Base-by-base conservation (phyloP, 192 early-diverging fungal genomes). In the Coemansia guatemalensis region DNA sequence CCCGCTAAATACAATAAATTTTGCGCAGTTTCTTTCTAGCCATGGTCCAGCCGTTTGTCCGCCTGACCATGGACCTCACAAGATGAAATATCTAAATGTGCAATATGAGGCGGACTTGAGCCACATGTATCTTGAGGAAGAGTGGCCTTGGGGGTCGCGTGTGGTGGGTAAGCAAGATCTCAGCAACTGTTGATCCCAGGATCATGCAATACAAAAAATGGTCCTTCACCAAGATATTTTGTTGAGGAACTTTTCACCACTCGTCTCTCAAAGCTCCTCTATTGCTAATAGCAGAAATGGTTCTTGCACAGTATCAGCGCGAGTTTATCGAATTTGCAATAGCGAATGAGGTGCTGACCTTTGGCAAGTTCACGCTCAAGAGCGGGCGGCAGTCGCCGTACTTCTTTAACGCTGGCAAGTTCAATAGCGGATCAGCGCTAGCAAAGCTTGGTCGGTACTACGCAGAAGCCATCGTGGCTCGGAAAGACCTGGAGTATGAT, bases 351-450 rank as follows among this genome's bases (percentile, higher is more conserved):
- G 95, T 96, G 33, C 83, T 99, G 22, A 87, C 87, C 44, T 97
- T 99, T 83, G 97, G 97, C 59, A 74, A 86, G 59, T 99, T 95
- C 78, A 91, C 85, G 30, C 86, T 98, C 54, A 99, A 99, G 82
- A 93, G 92, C 56, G 97, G 97, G 35, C 89, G 97, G 54, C 81
- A 85, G n/a, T 94, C 92, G 47, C 97, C 97, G 11, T 99, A 97
- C 87, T 99, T 99, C 73, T 96, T 98, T 82, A 98, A 99, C 73
- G 90, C 94, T 21, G 97, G 97, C 69, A 84, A 92, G 68, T 99
- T 99, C 82, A 91, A 94, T 84, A 92, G 90, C 41, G 97, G 97
- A 20, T 83, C 85, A 33, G 84, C 93, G 8, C 79, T 99, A 48
- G 75, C 88, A 35, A 82, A 89, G 62, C 85, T 99, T 41, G 95